Base-by-base conservation (phyloP, 2,329 filamentous ascomycete species). In the Aspergillus jensenii region DNA sequence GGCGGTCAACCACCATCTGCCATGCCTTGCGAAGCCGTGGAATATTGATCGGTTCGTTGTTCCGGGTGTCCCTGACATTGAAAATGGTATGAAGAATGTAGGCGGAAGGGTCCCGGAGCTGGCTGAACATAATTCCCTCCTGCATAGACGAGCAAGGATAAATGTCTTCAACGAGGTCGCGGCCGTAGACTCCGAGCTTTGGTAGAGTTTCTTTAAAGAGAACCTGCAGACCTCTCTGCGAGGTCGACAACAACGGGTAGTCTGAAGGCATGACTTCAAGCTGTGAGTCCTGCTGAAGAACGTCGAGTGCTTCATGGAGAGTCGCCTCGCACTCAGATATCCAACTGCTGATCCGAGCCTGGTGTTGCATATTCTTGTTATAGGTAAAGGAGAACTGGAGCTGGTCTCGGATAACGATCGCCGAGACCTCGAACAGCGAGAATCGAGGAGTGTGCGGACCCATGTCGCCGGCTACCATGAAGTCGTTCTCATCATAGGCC, bases 351-450 rank as follows among this genome's bases (percentile, higher is more conserved):
- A 83, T 78, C 1, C 69, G 67, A 1, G 67, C 61, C 55, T 79
- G 75, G 56, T 80, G 78, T 12, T 68, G 68, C 77, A 81, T 82
- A 33, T 76, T 65, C 6, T 72, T 66, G 61, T 82, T 82, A 68
- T 79, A 82, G 0, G 78, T 78, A 62, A 82, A 82, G 0, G 78
- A 77, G 19, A 82, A 74, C 31, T 78, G 77, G 19, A 83, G 69
- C n/a, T 70, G 70, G 0, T 78, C 79, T 44, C 78, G 74, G 17
- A 78, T 73, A 6, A 83, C 71, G 19, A 81, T 78, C 0, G 81
- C 80, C 1, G 79, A 78, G 6, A 83, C 76, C 56, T 84, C 81
- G 49, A 84, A 79, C 0, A 83, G 74, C 1, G 76, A 77, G 60
- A 81, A 79, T 1, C 79, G 74, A 25, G 74, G 72, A 3, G 78